These are phyloP conservation scores for Solanum hybrid DNA, from an alignment of 305 asterid genomes.

Conservation along the genomic window DNA sequence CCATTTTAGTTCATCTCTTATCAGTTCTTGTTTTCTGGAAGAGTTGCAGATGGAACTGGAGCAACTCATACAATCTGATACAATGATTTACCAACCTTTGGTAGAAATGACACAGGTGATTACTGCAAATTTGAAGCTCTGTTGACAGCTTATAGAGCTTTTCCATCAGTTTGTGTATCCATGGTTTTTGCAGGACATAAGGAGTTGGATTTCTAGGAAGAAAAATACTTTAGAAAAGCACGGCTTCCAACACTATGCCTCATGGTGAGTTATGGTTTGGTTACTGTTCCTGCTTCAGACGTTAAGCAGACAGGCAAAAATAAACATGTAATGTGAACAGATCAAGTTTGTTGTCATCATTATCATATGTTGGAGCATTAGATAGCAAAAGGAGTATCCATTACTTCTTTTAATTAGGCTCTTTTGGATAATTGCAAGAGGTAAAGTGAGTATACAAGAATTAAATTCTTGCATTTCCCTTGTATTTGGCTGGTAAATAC, in stretches of 20 bases:
- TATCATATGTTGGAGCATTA: not conserved
- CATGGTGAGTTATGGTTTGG: slow-evolving; percentile 43
- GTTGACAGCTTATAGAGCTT: not conserved
- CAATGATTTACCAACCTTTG: slow-evolving; percentile 71
- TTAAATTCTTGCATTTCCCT: not conserved
- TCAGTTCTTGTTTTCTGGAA: slow-evolving; percentile 21
- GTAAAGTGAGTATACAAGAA: not conserved
- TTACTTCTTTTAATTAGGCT: not conserved
- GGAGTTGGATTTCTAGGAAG: slow-evolving; percentile 64
- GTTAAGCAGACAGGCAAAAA: not conserved
- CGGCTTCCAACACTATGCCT: slow-evolving; percentile 49
- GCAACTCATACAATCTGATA: slow-evolving; percentile 40
- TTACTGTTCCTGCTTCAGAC: not conserved
- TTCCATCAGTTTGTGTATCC: not conserved
- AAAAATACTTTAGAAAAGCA: slow-evolving; percentile 45
- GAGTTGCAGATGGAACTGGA: slow-evolving; percentile 69
- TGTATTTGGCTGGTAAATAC: not conserved
- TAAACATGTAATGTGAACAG: not conserved
- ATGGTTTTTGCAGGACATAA: slow-evolving; percentile 48
- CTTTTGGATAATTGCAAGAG: not conserved
- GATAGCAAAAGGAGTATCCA: not conserved
- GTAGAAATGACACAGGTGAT: slow-evolving; percentile 72
- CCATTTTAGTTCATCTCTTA: slow-evolving; percentile 19
- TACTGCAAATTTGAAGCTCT: slow-evolving; percentile 5
- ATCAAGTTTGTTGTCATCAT: not conserved